Evolutionary conservation across 2,329 filamentous ascomycete genomes (phyloP).

Genomic region (Xenoacremonium recifei): DNA sequence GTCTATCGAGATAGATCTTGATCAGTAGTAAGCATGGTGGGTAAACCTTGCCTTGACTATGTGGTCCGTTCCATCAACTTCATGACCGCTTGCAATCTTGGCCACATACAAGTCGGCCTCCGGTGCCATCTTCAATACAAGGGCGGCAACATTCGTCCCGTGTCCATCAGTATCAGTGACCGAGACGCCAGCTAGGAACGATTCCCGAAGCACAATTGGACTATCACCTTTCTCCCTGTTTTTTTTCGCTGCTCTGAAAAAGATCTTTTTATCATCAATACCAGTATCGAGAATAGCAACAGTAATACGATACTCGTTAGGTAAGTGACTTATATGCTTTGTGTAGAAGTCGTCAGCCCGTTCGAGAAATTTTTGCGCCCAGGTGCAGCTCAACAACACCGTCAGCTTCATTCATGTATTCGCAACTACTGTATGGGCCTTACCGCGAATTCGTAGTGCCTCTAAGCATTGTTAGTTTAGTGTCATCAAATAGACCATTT

Average conservation of each 20-base stretch:
- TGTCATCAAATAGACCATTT: background rate
- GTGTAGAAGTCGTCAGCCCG: background rate
- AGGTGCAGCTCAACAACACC: background rate
- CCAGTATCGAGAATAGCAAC: background rate
- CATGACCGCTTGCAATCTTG: conserved; percentile 1
- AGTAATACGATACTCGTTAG: background rate
- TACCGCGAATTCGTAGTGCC: background rate
- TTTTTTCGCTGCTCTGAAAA: background rate
- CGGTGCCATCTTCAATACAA: conserved; percentile 4
- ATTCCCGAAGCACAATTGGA: background rate
- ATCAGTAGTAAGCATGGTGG: background rate
- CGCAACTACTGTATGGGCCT: background rate
- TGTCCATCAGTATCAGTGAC: conserved; percentile 4
- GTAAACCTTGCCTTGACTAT: conserved; percentile 1
- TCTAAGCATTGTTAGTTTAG: background rate
- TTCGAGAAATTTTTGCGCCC: background rate
- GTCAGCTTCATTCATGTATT: background rate
- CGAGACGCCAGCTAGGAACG: background rate
- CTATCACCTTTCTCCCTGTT: background rate
- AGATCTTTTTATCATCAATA: background rate
- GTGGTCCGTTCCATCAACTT: background rate
- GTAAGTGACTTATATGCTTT: background rate
- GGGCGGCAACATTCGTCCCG: conserved; percentile 4
- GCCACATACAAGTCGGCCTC: conserved; percentile 9
- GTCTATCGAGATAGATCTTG: background rate